phyloP scores from a whole-genome alignment of 73 alveolate species.

The Paramecium pentaurelia region DNA sequence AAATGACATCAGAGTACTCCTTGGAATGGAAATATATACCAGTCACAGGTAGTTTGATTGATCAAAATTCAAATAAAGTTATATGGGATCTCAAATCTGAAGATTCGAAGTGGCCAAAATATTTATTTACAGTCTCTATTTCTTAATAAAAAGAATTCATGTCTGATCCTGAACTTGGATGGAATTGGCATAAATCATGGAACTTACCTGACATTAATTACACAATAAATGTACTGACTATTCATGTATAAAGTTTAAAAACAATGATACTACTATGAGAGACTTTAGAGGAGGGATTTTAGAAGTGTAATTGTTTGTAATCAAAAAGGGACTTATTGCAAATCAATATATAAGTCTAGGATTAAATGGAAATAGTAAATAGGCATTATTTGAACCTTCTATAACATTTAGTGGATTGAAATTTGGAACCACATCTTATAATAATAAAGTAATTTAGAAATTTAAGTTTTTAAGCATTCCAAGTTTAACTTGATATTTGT shows the following conservation, averaged over 20 bases:
- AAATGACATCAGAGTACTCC: background rate
- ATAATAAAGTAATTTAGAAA: background rate
- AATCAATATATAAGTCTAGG: background rate
- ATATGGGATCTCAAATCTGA: background rate
- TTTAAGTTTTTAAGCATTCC: background rate
- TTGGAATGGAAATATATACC: background rate
- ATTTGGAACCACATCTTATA: background rate
- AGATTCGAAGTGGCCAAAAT: background rate
- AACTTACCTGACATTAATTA: slow-evolving; percentile 63
- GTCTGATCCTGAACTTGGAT: slow-evolving; percentile 26
- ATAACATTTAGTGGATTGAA: slow-evolving; percentile 59
- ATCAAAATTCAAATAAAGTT: background rate
- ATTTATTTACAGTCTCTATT: background rate
- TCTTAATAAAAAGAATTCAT: background rate
- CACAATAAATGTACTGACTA: background rate
- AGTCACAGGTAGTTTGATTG: background rate
- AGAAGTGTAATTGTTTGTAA: background rate
- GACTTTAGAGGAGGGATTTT: background rate
- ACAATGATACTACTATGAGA: background rate
- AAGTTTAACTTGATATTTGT: background rate
- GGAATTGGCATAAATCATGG: slow-evolving; percentile 73
- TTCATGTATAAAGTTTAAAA: background rate
- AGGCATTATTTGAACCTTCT: background rate
- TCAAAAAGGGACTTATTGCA: background rate
- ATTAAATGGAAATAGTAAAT: background rate